Evolutionary conservation across 1,284 basidiomycete genomes (phyloP), one percentile per base, ranked within the genome.

Genomic region (Ganoderma boninense): DNA sequence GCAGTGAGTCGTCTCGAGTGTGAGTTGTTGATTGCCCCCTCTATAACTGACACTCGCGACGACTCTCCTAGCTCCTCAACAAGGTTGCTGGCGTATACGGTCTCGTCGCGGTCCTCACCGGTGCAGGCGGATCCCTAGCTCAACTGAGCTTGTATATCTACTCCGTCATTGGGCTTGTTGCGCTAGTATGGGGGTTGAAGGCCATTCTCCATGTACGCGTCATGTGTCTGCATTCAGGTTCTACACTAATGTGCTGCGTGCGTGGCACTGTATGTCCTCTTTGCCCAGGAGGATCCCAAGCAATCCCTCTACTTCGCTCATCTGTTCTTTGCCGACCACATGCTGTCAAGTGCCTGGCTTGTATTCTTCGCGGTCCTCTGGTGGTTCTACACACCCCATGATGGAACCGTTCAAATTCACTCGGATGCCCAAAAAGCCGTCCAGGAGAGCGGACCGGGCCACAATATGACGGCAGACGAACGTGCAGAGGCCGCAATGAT

Each of bases 11-110:
- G 60, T 71, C 68, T 71, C 62, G 63, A 66, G 57, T 64, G 68
- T 70, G 67, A 62, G 65, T 69, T 67, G 65, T 69, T 67, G 64
- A 57, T 16, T 40, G 23, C n/a, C 29, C 29, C 18, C 38, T 44
- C 52, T 57, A 64, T 40, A 69, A 67, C 69, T 74, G 60, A 74
- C 70, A 67, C 62, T 59, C 65, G 62, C 29, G 69, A 56, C 68
- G 46, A 60, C 62, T 62, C 60, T 44, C 29, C 29, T 75, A 96
- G 95, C 86, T 98, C 65, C 88, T 99, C 76, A 99, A 99, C 89
- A 99, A 99, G 84, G 97, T 97, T 66, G 97, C 97, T 18, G 97
- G 97, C 68, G 89, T 99, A 20, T 99, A 98, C 80, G 97, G 97
- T 66, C 90, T 99, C 73, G 92, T 99, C 65, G 96, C 97, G 18